Conservation (phyloP, 371 early-diverging fungal species). For the Sporodiniella umbellata region DNA sequence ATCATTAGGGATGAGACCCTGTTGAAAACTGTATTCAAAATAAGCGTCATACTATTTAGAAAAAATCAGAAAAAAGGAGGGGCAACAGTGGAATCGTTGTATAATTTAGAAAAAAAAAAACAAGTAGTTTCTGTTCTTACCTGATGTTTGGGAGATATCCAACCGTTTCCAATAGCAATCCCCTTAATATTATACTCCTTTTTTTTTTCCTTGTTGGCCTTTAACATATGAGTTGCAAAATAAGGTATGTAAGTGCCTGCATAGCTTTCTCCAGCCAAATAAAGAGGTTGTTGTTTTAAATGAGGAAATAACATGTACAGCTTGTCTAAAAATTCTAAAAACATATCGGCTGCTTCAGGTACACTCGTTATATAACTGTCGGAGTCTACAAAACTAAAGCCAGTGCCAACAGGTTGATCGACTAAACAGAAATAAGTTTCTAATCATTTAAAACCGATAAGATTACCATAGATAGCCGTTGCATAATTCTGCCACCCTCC, state of each 20-base stretch:
- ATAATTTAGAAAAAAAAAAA: too few relatives aligned
- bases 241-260: constrained; percentile 89
- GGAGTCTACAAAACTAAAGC: constrained; percentile 60
- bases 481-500: constrained; percentile 76
- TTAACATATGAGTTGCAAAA: constrained; percentile 58
- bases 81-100: too few relatives aligned
- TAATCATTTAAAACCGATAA: too few relatives aligned
- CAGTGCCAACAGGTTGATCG: constrained; percentile 88
- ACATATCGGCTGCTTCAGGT: constrained; percentile 48
- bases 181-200: constrained; percentile 62
- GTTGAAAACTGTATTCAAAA: constrained; percentile 41
- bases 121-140: constrained; percentile 25
- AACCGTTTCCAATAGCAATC: constrained; percentile 82
- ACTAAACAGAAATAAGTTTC: constrained; percentile 37
- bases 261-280: constrained; percentile 83
- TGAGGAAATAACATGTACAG: constrained; percentile 66
- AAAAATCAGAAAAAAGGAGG: not conserved
- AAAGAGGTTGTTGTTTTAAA: constrained; percentile 53
- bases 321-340: constrained; percentile 60
- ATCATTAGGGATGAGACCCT: constrained; percentile 36
- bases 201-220: constrained; percentile 43
- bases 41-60: constrained; percentile 48
- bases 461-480: constrained; percentile 65
- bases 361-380: constrained; percentile 38
- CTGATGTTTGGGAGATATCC: constrained; percentile 81